A percentile compares a stretch with the other conserved stretches of the same genome.
These are phyloP conservation scores for Neurospora sp. DNA, from an alignment of 495 filamentous ascomycete species.

Conservation along the genomic window DNA sequence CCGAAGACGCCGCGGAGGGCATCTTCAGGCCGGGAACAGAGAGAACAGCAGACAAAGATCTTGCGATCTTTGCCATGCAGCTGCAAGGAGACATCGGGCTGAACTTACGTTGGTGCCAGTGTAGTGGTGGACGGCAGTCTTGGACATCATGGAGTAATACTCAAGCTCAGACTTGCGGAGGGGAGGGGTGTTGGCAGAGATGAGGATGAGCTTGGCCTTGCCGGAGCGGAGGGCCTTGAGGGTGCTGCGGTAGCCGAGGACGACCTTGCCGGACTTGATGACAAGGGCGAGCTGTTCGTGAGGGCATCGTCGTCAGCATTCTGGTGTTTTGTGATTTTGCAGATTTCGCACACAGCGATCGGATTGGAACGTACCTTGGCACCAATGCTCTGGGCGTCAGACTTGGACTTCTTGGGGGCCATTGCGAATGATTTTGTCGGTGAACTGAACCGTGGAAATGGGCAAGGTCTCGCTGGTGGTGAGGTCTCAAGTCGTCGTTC, in stretches of 20 bases:
- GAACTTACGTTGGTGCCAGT: slow-evolving; percentile 89
- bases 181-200: slow-evolving; percentile 86
- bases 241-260: slow-evolving; percentile 84
- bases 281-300: slow-evolving; percentile 60
- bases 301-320: slow-evolving; percentile 2
- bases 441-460: neutral
- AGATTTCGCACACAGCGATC: neutral
- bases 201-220: slow-evolving; percentile 67
- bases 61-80: slow-evolving; percentile 1
- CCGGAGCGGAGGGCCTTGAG: slow-evolving; percentile 88
- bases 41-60: slow-evolving; percentile 3
- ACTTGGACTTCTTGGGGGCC: slow-evolving; percentile 94
- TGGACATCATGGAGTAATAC: slow-evolving; percentile 84
- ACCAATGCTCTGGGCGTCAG: slow-evolving; percentile 84
- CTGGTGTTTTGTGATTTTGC: neutral
- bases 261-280: slow-evolving; percentile 86
- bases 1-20: slow-evolving; percentile 12
- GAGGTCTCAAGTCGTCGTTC: slow-evolving; percentile 2
- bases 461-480: neutral
- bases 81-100: slow-evolving; percentile 9
- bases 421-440: slow-evolving; percentile 36
- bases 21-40: slow-evolving; percentile 6
- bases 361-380: slow-evolving; percentile 38
- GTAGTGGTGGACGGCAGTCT: slow-evolving; percentile 94
- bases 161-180: slow-evolving; percentile 93